phyloP scores from a whole-genome alignment of 441 rosid genomes.

The Jatropha podagrica region DNA sequence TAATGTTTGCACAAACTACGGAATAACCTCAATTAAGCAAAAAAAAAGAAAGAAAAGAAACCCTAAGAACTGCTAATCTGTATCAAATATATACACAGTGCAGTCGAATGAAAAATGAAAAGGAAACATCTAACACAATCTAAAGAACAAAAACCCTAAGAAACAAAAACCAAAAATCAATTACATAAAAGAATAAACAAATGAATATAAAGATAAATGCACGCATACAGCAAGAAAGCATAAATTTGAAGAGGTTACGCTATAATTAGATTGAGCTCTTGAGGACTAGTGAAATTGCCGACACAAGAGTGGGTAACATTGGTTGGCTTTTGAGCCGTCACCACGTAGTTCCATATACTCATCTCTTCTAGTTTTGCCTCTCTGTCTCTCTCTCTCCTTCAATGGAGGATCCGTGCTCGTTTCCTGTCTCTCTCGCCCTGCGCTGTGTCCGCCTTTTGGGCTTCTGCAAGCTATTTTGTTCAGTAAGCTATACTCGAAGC shows the following conservation, averaged over 20 bases:
- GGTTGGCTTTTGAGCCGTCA: conserved; percentile 98
- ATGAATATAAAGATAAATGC: background rate
- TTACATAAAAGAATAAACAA: background rate
- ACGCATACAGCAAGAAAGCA: background rate
- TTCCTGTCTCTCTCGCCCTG: background rate
- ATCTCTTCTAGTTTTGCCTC: conserved; percentile 27
- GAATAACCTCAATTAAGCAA: no score
- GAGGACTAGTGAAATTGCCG: conserved; percentile 95
- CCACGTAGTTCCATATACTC: conserved; percentile 97
- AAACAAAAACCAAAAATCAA: conserved; percentile 8
- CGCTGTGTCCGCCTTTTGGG: background rate
- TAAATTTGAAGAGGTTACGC: conserved; percentile 48
- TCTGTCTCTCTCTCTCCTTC: background rate
- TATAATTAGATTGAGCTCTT: conserved; percentile 90
- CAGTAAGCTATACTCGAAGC: background rate
- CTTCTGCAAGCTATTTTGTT: background rate
- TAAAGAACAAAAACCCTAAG: conserved; percentile 11
- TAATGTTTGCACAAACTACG: background rate
- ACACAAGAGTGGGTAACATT: conserved; percentile 96
- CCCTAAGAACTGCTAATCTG: no score
- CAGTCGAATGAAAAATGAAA: background rate
- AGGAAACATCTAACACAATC: background rate
- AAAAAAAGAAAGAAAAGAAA: no score
- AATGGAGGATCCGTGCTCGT: conserved; percentile 2
- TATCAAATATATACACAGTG: background rate